Percentiles rank a stretch among this genome's conserved stretches.
These are phyloP conservation scores for Solanum piurae DNA, from an alignment of 257 asterid species.

Conservation along the genomic window DNA sequence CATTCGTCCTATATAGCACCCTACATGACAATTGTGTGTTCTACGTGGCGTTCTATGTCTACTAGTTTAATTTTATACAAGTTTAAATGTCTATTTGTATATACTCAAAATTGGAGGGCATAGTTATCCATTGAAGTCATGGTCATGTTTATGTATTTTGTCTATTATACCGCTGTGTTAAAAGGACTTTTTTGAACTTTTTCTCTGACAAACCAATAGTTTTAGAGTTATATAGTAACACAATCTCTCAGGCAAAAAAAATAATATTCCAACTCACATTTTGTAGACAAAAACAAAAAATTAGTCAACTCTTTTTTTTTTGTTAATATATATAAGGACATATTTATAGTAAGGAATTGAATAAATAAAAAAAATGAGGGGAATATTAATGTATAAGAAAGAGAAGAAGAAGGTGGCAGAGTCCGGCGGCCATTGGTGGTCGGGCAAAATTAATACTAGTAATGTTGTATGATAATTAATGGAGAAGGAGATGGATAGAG, in stretches of 20 bases:
- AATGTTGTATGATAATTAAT: not conserved
- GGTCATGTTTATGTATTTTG: too few relatives aligned
- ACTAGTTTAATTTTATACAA: too few relatives aligned
- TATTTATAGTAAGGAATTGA: not conserved
- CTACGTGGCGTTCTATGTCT: too few relatives aligned
- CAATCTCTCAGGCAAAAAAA: not conserved
- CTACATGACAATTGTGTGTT: too few relatives aligned
- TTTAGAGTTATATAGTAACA: not conserved
- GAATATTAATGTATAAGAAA: not conserved
- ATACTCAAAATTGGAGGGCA: not conserved
- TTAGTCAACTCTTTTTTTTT: too few relatives aligned
- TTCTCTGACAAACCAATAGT: not conserved
- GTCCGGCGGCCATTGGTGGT: not conserved
- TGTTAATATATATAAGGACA: not conserved
- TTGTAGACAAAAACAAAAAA: not conserved
- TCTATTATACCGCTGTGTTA: not conserved
- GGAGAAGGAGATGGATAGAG: constrained; percentile 26
- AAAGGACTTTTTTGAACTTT: not conserved
- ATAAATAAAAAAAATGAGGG: not conserved
- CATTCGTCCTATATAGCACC: too few relatives aligned
- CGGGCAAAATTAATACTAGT: not conserved
- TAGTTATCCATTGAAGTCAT: too few relatives aligned
- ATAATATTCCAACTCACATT: not conserved
- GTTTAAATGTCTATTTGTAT: too few relatives aligned
- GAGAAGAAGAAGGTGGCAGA: not conserved